Base-by-base conservation (phyloP, 805 yeast genomes). In the Candida alai region DNA sequence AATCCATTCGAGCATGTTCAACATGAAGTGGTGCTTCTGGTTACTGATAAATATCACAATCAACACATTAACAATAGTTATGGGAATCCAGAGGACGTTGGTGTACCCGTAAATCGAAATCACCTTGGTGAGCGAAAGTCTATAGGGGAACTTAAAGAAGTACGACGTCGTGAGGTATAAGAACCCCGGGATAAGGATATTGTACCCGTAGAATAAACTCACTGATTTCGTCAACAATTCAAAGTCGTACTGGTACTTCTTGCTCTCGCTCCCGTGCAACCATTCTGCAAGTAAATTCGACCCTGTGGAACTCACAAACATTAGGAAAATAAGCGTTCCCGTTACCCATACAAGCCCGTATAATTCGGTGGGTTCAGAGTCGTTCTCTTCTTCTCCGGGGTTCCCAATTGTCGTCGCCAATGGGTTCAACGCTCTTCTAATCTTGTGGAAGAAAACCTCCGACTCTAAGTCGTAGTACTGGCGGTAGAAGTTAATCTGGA, bases 301-400 rank as follows among this genome's bases (percentile, higher is more conserved):
- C 14, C 84, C 71, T 0, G 95, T 81, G 22, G 83, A 74, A 28
- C 88, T 73, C 38, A 87, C 78, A 59, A 88, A 88, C 54, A 85
- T 67, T 20, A 80, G 63, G 43, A 84, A 76, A 1, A 85, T 76
- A 32, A 86, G 74, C 0, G 95, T 82, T 0, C 88, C 87, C 9
- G 90, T 84, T 28, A 89, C 78, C 97, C 97, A 89, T 13, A 87
- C 65, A 6, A 94, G 83, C 1, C 96, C 96, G 55, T 87, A 90
- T 34, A 89, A 60, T 29, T 66, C 65, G 21, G 56, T 65, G 6
- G 48, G 51, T 12, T 48, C 45, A 18, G 50, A 47, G 11, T 56
- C 51, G 6, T 32, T 35, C 9, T 28, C 30, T 4, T 27, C 32
- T 18, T 24, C 35, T 14, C n/a, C 12, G 5, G 24, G 36, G 14